Base-by-base conservation (phyloP, 176 grass and related monocot genomes). In the Oryza glumipatula region DNA sequence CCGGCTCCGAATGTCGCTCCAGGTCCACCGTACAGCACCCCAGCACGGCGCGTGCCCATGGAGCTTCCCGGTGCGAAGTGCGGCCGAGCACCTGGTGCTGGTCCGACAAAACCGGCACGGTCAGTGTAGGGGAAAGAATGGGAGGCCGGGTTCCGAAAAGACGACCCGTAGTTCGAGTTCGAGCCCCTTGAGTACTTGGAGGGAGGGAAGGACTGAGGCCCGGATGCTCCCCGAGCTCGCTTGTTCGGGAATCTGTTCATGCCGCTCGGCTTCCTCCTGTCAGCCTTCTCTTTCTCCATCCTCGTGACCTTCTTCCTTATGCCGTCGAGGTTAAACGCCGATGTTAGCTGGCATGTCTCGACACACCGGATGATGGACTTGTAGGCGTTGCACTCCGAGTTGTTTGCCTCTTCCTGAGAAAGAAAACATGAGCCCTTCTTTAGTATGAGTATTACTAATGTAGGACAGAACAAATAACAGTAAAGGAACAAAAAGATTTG, bases 351-450 rank as follows among this genome's bases (percentile, higher is more conserved):
- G 84, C 94, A 97, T 16, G 63, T 68, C 76, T 94, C 86, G 0
- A 92, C 90, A 33, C 94, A 97, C 78, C 81, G 92, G 81, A 97
- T 92, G 47, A 97, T 63, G 13, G 92, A 86, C 83, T 78, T 97
- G 73, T 86, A 86, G 67, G 74, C 92, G 47, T 79, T 89, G 70
- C 78, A 83, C 84, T 97, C 92, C 46, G 86, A 15, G 70, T 36
- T 87, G 51, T 56, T 92, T 46, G 94, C 56, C 3, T 90, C 92
- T 77, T 92, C 85, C 92, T 94, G 83, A 1, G 48, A 80, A 65
- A 23, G 83, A 56, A 56, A 2, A 58, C 19, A 74, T 52, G 17
- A 56, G 11, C 14, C 5, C 23, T 43, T 90, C 15, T 63, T 64
- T 38, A 82, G 88, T 41, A 2, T n/a, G 47, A 39, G 26, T 38